phyloP scores from a whole-genome alignment of 1,139 yeast species.

The Saccharomycopsis hybrid region DNA sequence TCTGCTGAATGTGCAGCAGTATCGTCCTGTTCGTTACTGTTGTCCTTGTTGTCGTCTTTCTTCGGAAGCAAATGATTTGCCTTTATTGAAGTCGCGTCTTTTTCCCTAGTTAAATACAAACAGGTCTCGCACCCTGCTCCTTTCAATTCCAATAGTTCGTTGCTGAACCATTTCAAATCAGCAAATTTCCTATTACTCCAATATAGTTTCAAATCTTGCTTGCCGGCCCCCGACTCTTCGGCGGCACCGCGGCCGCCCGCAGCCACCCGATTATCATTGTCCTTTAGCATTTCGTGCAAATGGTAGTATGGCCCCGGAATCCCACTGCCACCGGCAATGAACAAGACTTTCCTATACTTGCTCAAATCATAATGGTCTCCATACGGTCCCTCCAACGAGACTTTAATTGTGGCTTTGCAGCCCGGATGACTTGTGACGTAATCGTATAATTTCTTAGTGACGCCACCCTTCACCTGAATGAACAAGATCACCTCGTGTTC shows the following conservation, averaged over 20 bases:
- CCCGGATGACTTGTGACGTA: conserved; percentile 3
- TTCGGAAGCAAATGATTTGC: too few relatives aligned
- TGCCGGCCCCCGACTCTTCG: conserved; percentile 28
- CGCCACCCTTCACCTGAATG: conserved; percentile 42
- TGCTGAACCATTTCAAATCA: conserved; percentile 4
- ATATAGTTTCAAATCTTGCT: conserved; percentile 2
- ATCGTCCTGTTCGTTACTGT: too few relatives aligned
- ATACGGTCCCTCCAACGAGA: conserved; percentile 60
- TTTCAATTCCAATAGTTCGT: neutral
- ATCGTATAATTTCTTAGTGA: conserved; percentile 33
- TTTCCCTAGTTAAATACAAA: conserved; percentile 13
- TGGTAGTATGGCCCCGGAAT: conserved; percentile 14
- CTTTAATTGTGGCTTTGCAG: conserved; percentile 25
- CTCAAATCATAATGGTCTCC: conserved; percentile 31
- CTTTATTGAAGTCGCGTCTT: too few relatives aligned
- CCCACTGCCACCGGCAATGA: conserved; percentile 15
- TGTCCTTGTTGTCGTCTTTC: too few relatives aligned
- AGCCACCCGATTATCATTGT: too few relatives aligned
- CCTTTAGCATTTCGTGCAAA: neutral
- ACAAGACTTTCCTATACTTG: conserved; percentile 5
- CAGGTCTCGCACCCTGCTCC: conserved; percentile 27
- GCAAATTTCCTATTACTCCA: conserved; percentile 9
- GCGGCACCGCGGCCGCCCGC: too few relatives aligned
- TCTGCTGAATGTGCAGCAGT: too few relatives aligned
- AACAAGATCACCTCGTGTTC: conserved; percentile 35